Conservation (phyloP, 768 basidiomycete genomes). For the Mycena filopes region DNA sequence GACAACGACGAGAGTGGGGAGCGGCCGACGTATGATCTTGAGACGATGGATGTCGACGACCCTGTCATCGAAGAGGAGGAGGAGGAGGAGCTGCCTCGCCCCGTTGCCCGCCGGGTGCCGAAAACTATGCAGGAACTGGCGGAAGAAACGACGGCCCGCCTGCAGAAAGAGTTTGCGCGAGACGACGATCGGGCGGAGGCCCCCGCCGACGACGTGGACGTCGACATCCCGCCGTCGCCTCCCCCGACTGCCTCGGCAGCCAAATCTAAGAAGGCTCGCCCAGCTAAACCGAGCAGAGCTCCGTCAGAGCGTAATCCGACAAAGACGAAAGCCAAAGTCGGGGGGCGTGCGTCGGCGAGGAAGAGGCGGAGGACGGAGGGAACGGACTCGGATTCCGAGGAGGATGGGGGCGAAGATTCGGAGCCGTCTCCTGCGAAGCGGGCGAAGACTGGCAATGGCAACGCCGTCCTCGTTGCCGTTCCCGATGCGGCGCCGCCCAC, state of each 20-base stretch:
- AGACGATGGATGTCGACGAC: conserved; percentile 51
- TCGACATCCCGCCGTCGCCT: conserved; percentile 2
- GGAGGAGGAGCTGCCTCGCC: background rate
- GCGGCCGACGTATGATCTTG: conserved; percentile 49
- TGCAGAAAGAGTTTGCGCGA: conserved; percentile 26
- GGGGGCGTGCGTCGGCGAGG: conserved; percentile 30
- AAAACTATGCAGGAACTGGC: conserved; percentile 77
- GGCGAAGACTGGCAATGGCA: conserved; percentile 38
- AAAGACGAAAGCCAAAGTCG: conserved; percentile 26
- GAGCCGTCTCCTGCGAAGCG: conserved; percentile 43
- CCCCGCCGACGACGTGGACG: conserved; percentile 5
- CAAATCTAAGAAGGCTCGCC: conserved; percentile 26
- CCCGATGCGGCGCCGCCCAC: background rate
- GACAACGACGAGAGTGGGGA: conserved; percentile 38
- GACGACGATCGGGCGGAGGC: conserved; percentile 13
- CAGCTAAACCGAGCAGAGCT: conserved; percentile 25
- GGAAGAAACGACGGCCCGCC: conserved; percentile 48
- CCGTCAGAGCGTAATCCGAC: conserved; percentile 21
- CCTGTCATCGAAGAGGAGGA: conserved; percentile 41
- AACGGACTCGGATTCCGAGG: conserved; percentile 37
- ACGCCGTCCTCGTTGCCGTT: conserved; percentile 25
- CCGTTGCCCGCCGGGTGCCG: conserved; percentile 42
- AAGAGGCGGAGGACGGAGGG: conserved; percentile 39
- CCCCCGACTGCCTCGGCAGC: conserved; percentile 15
- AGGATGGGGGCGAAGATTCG: conserved; percentile 28